These are phyloP conservation scores for Fusarium miscanthi DNA, from an alignment of 2,329 filamentous ascomycete species.

Conservation along the genomic window DNA sequence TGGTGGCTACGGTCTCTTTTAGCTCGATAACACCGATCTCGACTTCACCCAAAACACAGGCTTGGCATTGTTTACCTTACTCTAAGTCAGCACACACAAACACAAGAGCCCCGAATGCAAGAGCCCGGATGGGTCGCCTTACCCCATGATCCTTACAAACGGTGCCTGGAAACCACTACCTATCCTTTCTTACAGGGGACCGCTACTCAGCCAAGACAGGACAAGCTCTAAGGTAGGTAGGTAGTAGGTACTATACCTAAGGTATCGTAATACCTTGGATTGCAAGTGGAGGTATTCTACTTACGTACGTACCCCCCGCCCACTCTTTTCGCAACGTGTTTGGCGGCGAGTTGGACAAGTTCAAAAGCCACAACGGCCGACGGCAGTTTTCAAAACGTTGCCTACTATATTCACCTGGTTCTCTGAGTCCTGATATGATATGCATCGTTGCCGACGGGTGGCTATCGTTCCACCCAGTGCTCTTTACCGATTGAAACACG, in stretches of 20 bases:
- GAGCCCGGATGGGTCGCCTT: not conserved
- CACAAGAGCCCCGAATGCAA: not conserved
- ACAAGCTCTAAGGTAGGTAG: not conserved
- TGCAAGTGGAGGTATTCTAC: not conserved
- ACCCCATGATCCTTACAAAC: not conserved
- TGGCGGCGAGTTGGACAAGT: constrained; percentile 17
- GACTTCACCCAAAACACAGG: not conserved
- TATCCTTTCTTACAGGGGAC: constrained; percentile 3
- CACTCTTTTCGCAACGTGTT: constrained; percentile 32
- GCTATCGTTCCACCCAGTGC: constrained; percentile 1
- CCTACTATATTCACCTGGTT: not conserved
- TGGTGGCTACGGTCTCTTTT: constrained; percentile 2
- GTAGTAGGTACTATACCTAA: too few relatives aligned
- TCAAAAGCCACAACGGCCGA: constrained; percentile 32
- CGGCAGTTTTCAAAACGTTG: constrained; percentile 23
- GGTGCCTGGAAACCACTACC: not conserved
- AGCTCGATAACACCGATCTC: not conserved
- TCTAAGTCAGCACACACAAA: not conserved
- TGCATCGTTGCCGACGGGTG: not conserved
- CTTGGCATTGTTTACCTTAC: constrained; percentile 4
- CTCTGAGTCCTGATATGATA: not conserved
- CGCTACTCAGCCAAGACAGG: constrained; percentile 1
- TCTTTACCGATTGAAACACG: constrained; percentile 12
- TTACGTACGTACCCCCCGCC: constrained; percentile 13
- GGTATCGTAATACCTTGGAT: not conserved